Conservation (phyloP, 2,329 filamentous ascomycete genomes). For the Rutstroemia sp. region DNA sequence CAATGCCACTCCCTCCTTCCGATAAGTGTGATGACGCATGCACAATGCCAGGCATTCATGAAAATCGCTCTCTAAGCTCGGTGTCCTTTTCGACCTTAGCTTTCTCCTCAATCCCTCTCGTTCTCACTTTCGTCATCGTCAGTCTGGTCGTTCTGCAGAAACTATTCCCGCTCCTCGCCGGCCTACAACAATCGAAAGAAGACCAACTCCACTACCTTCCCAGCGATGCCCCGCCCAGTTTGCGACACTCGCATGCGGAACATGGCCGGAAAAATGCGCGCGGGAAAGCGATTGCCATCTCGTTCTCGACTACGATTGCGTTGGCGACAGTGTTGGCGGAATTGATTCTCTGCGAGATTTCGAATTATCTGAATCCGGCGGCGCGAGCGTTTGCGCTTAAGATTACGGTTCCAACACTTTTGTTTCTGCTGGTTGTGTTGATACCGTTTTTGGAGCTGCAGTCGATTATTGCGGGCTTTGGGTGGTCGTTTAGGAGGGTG, state of each 20-base stretch:
- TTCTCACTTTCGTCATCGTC: conserved; percentile 60
- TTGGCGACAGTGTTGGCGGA: conserved; percentile 72
- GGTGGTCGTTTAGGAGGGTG: conserved; percentile 55
- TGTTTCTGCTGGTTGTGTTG: conserved; percentile 65
- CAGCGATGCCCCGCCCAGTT: conserved; percentile 50
- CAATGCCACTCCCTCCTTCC: conserved; percentile 24
- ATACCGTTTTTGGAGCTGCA: conserved; percentile 77
- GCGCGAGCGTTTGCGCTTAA: conserved; percentile 63
- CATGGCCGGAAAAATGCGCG: conserved; percentile 46
- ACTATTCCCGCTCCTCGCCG: conserved; percentile 66
- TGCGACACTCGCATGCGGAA: conserved; percentile 52
- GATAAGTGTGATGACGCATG: conserved; percentile 26
- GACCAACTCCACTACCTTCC: conserved; percentile 58
- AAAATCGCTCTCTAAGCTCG: conserved; percentile 15
- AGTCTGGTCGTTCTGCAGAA: conserved; percentile 56
- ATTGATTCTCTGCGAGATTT: conserved; percentile 77
- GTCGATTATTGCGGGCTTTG: conserved; percentile 39
- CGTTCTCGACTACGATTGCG: conserved; percentile 71
- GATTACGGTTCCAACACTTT: conserved; percentile 60
- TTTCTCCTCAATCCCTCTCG: conserved; percentile 60
- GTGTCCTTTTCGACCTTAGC: conserved; percentile 39
- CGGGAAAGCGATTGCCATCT: conserved; percentile 48
- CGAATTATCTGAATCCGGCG: conserved; percentile 61
- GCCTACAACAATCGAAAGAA: conserved; percentile 38
- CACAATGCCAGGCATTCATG: conserved; percentile 14